Base-by-base conservation (phyloP, 108 stramenopile species). In the Discostella pseudostelligera region DNA sequence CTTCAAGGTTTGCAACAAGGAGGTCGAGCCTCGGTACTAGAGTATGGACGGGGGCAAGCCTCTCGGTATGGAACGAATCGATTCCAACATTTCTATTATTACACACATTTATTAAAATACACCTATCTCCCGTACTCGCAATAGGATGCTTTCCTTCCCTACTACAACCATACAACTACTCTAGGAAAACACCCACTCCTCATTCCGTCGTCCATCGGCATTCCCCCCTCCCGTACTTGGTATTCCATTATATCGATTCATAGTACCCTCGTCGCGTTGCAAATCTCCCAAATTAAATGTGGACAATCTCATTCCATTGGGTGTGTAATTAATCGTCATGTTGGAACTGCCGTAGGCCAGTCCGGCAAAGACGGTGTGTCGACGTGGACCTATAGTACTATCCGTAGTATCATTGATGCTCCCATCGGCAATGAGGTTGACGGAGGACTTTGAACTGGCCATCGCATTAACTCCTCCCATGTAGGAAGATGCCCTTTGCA, bases 281-380 rank as follows among this genome's bases (percentile, higher is more conserved):
- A 32, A 32, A 32, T 3, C 57, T 12, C 47, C 24, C 19, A 64
- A 43, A 53, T 69, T 58, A 53, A 69, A 69, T 25, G 49, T 59
- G 10, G 68, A 69, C 50, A 59, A 7, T 19, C 68, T 49, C 12
- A 58, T 14, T 36, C 60, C 45, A 29, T 2, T 32, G 19, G 11
- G n/a, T 36, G 32, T 57, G 36, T 22, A 29, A 60, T 50, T 58
- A 13, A 51, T 55, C 26, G 21, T 25, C 35, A 63, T 65, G 36
- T 56, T 63, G 0, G 50, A 48, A 4, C 63, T 46, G 6, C 72
- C 72, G 43, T 73, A 73, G 11, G 72, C 72, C 10, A 73, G 36
- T 40, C 72, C 72, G 3, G 72, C 72, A 17, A 51, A 39, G 35
- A 65, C 40, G 26, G 65, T 65, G 17, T 50, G 51, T 17, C 22